These are phyloP conservation scores for Cubamyces sp. DNA, from an alignment of 768 basidiomycete species.

Conservation along the genomic window DNA sequence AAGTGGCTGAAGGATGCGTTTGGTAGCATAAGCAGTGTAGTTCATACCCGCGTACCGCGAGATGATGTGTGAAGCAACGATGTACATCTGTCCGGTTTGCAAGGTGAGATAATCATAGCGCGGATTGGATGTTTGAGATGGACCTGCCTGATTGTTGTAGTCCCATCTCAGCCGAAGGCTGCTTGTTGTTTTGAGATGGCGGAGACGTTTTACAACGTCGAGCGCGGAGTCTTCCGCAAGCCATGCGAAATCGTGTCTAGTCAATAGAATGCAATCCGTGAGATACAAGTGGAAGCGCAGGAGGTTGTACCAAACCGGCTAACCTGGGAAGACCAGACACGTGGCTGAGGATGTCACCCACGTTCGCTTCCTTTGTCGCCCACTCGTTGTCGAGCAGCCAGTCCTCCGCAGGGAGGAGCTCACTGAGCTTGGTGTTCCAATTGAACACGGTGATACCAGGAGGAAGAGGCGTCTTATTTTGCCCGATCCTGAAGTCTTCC, in stretches of 20 bases:
- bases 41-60: constrained; percentile 36
- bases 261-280: neutral
- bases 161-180: constrained; percentile 43
- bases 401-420: constrained; percentile 41
- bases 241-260: constrained; percentile 42
- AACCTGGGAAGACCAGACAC: constrained; percentile 37
- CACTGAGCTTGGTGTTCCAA: constrained; percentile 37
- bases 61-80: constrained; percentile 40
- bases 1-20: constrained; percentile 46
- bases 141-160: constrained; percentile 44
- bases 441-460: constrained; percentile 25
- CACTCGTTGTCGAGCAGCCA: constrained; percentile 49
- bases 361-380: constrained; percentile 40
- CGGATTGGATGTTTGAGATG: neutral
- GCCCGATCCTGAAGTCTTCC: constrained; percentile 36
- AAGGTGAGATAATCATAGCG: neutral
- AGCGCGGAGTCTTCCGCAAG: constrained; percentile 33
- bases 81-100: constrained; percentile 41
- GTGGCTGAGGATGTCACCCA: constrained; percentile 40
- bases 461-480: constrained; percentile 33
- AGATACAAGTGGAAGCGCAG: neutral
- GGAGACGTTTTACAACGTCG: constrained; percentile 32
- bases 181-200: constrained; percentile 36
- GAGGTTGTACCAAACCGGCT: neutral
- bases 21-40: constrained; percentile 45